phyloP scores from a whole-genome alignment of 441 rosid species.

The Flueggea neowawraea region DNA sequence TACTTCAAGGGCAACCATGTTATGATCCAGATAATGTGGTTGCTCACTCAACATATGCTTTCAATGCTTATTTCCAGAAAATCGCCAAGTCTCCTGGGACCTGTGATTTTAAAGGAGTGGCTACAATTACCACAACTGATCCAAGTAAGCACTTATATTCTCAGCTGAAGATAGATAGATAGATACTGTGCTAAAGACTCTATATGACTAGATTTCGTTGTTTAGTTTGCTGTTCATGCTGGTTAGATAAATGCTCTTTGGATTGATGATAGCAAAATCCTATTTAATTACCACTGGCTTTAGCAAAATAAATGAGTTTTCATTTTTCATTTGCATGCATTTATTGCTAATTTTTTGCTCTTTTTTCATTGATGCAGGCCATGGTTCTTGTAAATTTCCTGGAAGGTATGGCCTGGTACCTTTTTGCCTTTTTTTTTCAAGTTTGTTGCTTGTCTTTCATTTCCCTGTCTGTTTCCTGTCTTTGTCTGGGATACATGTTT shows the following conservation, averaged over 20 bases:
- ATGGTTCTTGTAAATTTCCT: constrained; percentile 65
- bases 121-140: constrained; percentile 75
- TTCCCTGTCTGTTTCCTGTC: not conserved
- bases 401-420: constrained; percentile 60
- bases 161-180: not conserved
- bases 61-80: constrained; percentile 78
- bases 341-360: not conserved
- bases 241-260: too few relatives aligned
- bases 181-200: too few relatives aligned
- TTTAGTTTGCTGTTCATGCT: too few relatives aligned
- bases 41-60: constrained; percentile 79
- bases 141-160: constrained; percentile 56
- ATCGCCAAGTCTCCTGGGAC: constrained; percentile 72
- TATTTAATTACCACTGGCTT: too few relatives aligned
- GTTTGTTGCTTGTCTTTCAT: not conserved
- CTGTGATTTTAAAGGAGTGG: constrained; percentile 94
- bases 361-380: constrained; percentile 52
- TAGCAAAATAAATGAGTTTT: not conserved
- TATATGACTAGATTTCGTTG: too few relatives aligned
- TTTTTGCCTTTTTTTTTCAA: not conserved
- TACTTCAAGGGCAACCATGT: constrained; percentile 79
- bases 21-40: constrained; percentile 76
- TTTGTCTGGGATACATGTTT: constrained; percentile 3
- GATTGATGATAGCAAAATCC: too few relatives aligned
- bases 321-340: not conserved